Base-by-base conservation (phyloP, 495 filamentous ascomycete genomes). In the Neohortaea acidophila region DNA sequence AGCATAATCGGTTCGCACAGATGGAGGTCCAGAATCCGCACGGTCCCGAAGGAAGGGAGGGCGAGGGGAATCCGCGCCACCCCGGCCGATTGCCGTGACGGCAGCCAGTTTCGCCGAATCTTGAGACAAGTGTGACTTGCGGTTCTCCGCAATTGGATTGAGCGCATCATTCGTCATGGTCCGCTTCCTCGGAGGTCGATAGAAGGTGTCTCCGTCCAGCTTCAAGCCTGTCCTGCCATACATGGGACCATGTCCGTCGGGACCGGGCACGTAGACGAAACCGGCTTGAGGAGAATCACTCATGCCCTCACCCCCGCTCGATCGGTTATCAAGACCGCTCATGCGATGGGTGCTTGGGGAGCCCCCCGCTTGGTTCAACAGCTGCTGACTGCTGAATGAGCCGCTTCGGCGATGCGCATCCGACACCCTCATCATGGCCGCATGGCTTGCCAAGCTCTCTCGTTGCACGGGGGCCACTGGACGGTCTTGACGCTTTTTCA, bases 351-450 rank as follows among this genome's bases (percentile, higher is more conserved):
- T 20, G 18, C 30, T 48, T 10, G 34, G 33, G 11, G 33, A 20
- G 9, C 18, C 29, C 9, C 22, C 38, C 9, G 36, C 28, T 18
- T 33, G 41, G 29, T 43, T 43, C 24, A 87, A 59, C 20, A 94
- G 63, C 17, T 84, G 59, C 13, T 75, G 79, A 25, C 84, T 84
- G 56, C 81, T 92, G 1, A 77, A 83, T 5, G 84, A 92, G 46
- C 87, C 63, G 60, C 85, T 93, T 24, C 74, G 64, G 41, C 79
- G 18, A 75, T 69, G n/a, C 70, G 70, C 46, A 83, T 75, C 21
- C 70, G 62, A 9, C 73, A 67, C 29, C 62, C 26, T 69, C 24
- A 92, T 58, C 68, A 94, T 92, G 10, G 76, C 81, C 17, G 80
- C 76, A 50, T 74, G 77, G 12, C 83, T 92, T 8, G 77, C 70